Evolutionary conservation across 1,284 basidiomycete species (phyloP), one percentile per base, ranked within the genome.

Genomic region (Ganoderma leucocontextum): DNA sequence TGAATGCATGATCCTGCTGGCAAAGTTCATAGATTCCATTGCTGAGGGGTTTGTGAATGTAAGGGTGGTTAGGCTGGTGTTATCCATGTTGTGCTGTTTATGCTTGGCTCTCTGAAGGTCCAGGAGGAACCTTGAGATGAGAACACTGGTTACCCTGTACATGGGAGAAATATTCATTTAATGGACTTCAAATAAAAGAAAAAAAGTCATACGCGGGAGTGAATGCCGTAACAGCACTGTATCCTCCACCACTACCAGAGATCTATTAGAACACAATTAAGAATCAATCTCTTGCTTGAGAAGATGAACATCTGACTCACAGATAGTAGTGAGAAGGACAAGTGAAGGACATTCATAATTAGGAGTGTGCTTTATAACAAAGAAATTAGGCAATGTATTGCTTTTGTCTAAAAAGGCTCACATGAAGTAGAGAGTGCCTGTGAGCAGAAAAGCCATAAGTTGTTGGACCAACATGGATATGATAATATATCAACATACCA

Each of bases 81-180:
- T n/a, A 47, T 29, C 12, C 36, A 39, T 9, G 33, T 42, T 39
- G 36, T 42, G n/a, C 17, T 36, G 53, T 57, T 19, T 57, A n/a
- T 52, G 42, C 9, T 62, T 36, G 10, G 47, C 61, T n/a, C 19
- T 29, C 17, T 52, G 61, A 17, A 62, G 42, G 35, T 62, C 33
- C 33, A 62, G 61, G 2, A 62, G 42, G 33, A 62, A 49, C n/a
- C 61, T 33, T 15, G 61, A 62, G 9, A 62, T 44, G 44, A 62
- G 61, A 8, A 39, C 19, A 22, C 8, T 35, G 33, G 42, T 62
- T 1, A 62, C 29, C 19, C 61, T 62, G 61, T 3, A 22, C 8
- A 13, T n/a, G 42, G 4, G 10, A 22, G n/a, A 35, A 17, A 22
- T 1, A 10, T 17, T 15, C 1, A 12, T 25, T n/a, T n/a, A 15